Base-by-base conservation (phyloP, 2,329 filamentous ascomycete genomes). In the Diaporthe batatas region DNA sequence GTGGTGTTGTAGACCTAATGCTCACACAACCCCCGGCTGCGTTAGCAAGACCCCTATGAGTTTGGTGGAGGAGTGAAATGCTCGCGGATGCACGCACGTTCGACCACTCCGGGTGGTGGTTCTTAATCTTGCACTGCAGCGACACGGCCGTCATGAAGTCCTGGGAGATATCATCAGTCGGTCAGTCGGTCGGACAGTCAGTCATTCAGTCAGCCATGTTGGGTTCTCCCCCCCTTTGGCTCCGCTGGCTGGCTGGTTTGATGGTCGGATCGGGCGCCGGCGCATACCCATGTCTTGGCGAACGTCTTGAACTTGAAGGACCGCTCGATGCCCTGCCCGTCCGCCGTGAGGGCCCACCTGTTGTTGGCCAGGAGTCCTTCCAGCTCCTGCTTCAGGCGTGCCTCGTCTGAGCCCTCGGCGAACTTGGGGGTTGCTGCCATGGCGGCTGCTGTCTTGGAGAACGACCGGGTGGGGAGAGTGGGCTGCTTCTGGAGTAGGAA, bases 51-150 rank as follows among this genome's bases (percentile, higher is more conserved):
- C 11, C 25, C 54, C 32, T 36, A 18, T 32, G 29, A n/a, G n/a
- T 36, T 18, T 42, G 29, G n/a, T 3, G 18, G 34, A n/a, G n/a
- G 0, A 12, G 18, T 36, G 0, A 54, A 39, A 11, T n/a, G n/a
- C n/a, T n/a, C n/a, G n/a, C n/a, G n/a, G n/a, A n/a, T n/a, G 12
- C 16, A 18, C 85, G 76, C 82, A 91, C 91, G 78, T 94, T 94
- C 2, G 91, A 91, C 92, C 92, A 94, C 80, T 94, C 92, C 0
- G 92, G 92, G 78, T 94, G 92, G 79, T 94, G 92, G 77, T 90
- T 92, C 78, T 88, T 87, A 49, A 88, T 80, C 78, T 92, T 92
- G 82, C 91, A 93, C 77, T 93, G 88, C 42, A 91, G 82, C 14
- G 92, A 90, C 18, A 94, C 87, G 2, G 86, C 86, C n/a, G 91